phyloP scores from a whole-genome alignment of 2,329 filamentous ascomycete genomes.

The Pseudocercospora vitis region DNA sequence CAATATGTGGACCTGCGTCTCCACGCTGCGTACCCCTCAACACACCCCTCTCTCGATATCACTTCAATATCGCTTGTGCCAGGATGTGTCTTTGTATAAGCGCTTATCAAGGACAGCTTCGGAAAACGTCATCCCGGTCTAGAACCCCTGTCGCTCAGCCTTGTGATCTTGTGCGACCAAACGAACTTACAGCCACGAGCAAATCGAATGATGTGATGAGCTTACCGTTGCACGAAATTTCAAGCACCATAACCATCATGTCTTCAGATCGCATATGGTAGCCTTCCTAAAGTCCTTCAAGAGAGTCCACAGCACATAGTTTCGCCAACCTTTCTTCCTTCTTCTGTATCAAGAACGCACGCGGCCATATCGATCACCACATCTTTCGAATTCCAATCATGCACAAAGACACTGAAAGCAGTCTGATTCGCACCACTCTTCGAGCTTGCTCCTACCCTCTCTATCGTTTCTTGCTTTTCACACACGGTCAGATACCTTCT shows the following conservation, averaged over 20 bases:
- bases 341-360: constrained; percentile 19
- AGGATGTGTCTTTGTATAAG: too few relatives aligned
- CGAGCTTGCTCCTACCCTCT: constrained; percentile 20
- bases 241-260: too few relatives aligned
- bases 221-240: too few relatives aligned
- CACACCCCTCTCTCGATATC: too few relatives aligned
- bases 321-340: constrained; percentile 23
- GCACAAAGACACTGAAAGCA: constrained; percentile 26
- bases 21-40: too few relatives aligned
- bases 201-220: too few relatives aligned
- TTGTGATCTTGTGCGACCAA: too few relatives aligned
- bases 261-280: too few relatives aligned
- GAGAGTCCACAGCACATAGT: constrained; percentile 22
- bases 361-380: constrained; percentile 24
- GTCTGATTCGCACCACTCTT: constrained; percentile 21
- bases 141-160: background rate
- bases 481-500: constrained; percentile 19
- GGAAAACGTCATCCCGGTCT: background rate
- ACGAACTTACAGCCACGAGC: too few relatives aligned
- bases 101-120: background rate
- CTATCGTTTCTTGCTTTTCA: constrained; percentile 16
- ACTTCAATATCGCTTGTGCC: too few relatives aligned
- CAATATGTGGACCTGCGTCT: too few relatives aligned
- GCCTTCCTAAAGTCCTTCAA: constrained; percentile 17
- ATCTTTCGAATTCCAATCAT: constrained; percentile 27